These are phyloP conservation scores for Didymella pomorum DNA, from an alignment of 2,329 filamentous ascomycete genomes.

Conservation along the genomic window DNA sequence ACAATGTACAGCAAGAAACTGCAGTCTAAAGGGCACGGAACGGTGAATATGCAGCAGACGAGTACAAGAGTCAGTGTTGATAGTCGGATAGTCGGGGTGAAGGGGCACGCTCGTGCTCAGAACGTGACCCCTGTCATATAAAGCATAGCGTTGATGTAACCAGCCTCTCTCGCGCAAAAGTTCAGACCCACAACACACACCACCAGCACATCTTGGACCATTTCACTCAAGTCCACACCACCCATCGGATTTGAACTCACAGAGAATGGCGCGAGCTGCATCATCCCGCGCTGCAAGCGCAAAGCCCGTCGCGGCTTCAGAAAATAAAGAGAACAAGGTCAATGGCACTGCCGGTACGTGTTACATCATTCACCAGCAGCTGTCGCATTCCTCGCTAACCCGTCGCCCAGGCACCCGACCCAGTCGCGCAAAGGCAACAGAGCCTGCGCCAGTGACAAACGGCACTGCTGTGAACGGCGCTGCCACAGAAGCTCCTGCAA, in stretches of 20 bases:
- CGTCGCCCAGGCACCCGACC: slow-evolving; percentile 27
- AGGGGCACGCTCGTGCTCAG: slow-evolving; percentile 13
- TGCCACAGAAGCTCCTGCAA: slow-evolving; percentile 16
- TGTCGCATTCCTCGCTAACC: slow-evolving; percentile 27
- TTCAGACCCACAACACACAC: slow-evolving; percentile 40
- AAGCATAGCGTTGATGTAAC: slow-evolving; percentile 22
- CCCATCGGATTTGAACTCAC: slow-evolving; percentile 21
- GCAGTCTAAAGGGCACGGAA: background rate
- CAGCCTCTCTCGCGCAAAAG: slow-evolving; percentile 24
- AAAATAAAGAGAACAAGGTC: slow-evolving; percentile 29
- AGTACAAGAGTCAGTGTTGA: background rate
- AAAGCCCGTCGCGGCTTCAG: slow-evolving; percentile 38
- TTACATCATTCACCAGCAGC: slow-evolving; percentile 24
- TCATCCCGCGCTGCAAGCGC: slow-evolving; percentile 39
- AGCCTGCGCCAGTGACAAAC: slow-evolving; percentile 23
- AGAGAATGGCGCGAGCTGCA: slow-evolving; percentile 42
- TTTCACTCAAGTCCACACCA: slow-evolving; percentile 27
- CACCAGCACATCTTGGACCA: slow-evolving; percentile 27
- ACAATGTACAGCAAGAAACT: background rate
- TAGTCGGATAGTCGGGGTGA: slow-evolving; percentile 3
- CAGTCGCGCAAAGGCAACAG: slow-evolving; percentile 40
- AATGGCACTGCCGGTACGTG: slow-evolving; percentile 43
- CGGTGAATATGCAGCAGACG: background rate
- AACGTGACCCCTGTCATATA: slow-evolving; percentile 19
- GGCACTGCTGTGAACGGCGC: slow-evolving; percentile 18